Evolutionary conservation across 2,329 filamentous ascomycete genomes (phyloP), one percentile per base, ranked within the genome.

Genomic region (Cercospora sp.): DNA sequence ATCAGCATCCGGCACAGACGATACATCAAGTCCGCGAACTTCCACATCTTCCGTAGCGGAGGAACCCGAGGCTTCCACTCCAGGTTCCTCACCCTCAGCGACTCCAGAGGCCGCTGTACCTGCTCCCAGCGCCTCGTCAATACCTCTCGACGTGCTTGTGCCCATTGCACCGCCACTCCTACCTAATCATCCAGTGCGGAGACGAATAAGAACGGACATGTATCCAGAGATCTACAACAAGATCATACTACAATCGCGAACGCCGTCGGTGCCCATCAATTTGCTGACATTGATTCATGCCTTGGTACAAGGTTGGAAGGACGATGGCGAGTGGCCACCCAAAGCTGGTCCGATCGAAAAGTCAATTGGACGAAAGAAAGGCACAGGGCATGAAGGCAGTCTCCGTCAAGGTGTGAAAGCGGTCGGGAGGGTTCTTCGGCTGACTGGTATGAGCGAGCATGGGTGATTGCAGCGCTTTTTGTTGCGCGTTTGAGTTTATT

Each of bases 301-400:
- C 12, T 91, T 94, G 72, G 93, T 98, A 0, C 86, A 90, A 30
- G 94, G 94, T 53, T 97, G 94, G 94, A 96, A 96, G 79, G 86
- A 92, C 48, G 92, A 95, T 74, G 94, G 93, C 16, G 92, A 97
- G 79, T 98, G 94, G 94, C 94, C 94, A 4, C 92, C 91, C 1
- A 87, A 87, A 72, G 78, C 84, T 0, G 81, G 81, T 18, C 75
- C 85, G 58, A 73, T 83, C 57, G 82, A 86, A 75, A 78, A 84
- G 70, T 80, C 80, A 55, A 77, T 80, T 5, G 75, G 71, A 16
- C 77, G 79, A 45, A 79, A 79, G 72, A 80, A 78, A 71, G 75
- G 76, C 39, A 74, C 68, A 59, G 48, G 60, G 23, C 62, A 67
- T 48, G 64, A 69, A 30, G 65, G 67, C 53, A 61, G 76, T 65